Base-by-base conservation (phyloP, 345 rosid species). In the Psidium guajava region DNA sequence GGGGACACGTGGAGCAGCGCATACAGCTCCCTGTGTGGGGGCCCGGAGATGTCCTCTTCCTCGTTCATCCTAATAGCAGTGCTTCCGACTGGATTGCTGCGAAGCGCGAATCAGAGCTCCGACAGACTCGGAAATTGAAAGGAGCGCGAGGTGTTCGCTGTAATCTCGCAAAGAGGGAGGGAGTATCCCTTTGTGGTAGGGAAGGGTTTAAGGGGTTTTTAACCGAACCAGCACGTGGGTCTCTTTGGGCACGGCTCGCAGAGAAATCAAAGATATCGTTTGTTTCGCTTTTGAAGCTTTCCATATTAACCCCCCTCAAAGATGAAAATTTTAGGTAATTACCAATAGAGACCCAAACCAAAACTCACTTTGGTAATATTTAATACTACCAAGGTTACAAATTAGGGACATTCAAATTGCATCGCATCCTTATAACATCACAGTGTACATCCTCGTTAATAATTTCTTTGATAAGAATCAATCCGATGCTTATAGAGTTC, bases 1-100 rank as follows among this genome's bases (percentile, higher is more conserved):
- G 99, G 99, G 4, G 99, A 94, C 16, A 98, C 90, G 88, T 98
- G 95, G 36, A 98, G 90, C 25, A 94, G 91, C 2, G 98, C 99
- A 89, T 98, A 98, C 42, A 98, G 95, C 74, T 95, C 96, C 89
- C 93, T 90, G 69, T 91, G 91, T 3, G 92, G 97, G 12, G 93
- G 90, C 21, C 91, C 94, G 11, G n/a, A 83, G 10, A 44, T 80
- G 36, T 80, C 86, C 55, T 84, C 88, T 56, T 83, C 86, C 47
- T 84, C 88, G 81, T 58, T 61, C 88, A 86, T 86, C 82, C 21
- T 69, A 5, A 18, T 3, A 50, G 52, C 11, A 22, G 25, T 18
- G 77, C 77, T 32, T 22, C 77, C 77, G 1, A 36, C 20, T 36
- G 47, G 77, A 5, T 69, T 22, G 77, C 25, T 1, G 47, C 47